Evolutionary conservation across 2,329 filamentous ascomycete genomes (phyloP), one percentile per base, ranked within the genome.

Genomic region (Shiraia bambusicola): DNA sequence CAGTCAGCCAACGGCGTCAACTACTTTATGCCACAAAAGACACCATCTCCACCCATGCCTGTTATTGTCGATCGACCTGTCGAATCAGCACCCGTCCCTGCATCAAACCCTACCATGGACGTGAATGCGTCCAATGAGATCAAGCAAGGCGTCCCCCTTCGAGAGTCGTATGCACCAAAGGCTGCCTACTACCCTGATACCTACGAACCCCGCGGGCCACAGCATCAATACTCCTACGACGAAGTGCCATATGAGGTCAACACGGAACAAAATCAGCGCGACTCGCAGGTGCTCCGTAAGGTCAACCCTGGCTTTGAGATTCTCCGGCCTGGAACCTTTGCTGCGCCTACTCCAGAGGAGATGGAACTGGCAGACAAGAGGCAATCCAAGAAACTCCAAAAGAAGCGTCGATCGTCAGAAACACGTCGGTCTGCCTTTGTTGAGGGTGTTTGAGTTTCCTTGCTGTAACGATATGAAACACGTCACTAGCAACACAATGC

Each of bases 291-390:
- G 16, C 51, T 70, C 12, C 68, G 69, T 37, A 70, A 65, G 29
- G 68, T 72, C 41, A 72, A 72, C 47, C 62, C 68, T n/a, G 68
- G 67, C 28, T 72, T 72, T 40, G 61, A 70, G 46, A 65, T 72
- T 24, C 50, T 72, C 17, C 58, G 54, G 24, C 67, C 69, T 29
- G 69, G 69, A 39, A 71, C 66, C n/a, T 61, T 70, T 37, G 54
- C 59, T 31, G 54, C 61, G 6, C 58, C 63, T 15, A 59, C 59
- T 3, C 58, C 61, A 25, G 59, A 64, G 29, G 57, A 62, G 25
- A 34, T 54, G 42, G 49, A 60, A 40, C 31, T 58, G n/a, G 51
- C 59, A 7, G 60, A 67, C 37, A 63, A 62, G 54, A 67, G 66
- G 42, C 59, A 66, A 30, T 67, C 68, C 5, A 68, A 61, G 41